These are phyloP conservation scores for Starmerella asiatica DNA, from an alignment of 805 yeast genomes.

Conservation along the genomic window DNA sequence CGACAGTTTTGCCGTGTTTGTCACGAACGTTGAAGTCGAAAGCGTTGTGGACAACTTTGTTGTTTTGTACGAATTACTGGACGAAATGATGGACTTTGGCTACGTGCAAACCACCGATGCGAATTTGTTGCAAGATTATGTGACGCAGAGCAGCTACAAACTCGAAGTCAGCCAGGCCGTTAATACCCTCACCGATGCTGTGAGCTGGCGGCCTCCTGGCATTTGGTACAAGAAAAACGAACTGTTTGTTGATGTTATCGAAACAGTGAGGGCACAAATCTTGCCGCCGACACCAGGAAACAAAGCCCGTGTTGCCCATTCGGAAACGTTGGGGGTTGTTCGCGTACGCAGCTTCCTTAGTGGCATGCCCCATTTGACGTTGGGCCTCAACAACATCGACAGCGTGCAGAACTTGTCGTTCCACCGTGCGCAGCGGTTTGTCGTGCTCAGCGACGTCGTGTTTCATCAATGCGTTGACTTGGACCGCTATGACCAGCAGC, in stretches of 20 bases:
- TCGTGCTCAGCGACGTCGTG: conserved; percentile 49
- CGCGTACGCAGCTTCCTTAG: conserved; percentile 62
- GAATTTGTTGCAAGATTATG: conserved; percentile 63
- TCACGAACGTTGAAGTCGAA: conserved; percentile 41
- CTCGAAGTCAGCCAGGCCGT: conserved; percentile 40
- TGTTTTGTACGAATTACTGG: conserved; percentile 66
- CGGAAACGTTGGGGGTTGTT: conserved; percentile 60
- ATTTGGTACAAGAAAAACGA: conserved; percentile 79
- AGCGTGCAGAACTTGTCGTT: conserved; percentile 15
- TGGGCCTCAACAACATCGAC: conserved; percentile 48
- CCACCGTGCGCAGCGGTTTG: conserved; percentile 21
- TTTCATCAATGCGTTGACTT: conserved; percentile 83
- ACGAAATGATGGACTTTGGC: conserved; percentile 83
- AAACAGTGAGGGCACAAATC: conserved; percentile 54
- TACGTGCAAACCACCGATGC: conserved; percentile 74
- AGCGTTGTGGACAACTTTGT: conserved; percentile 57
- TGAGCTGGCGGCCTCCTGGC: conserved; percentile 90
- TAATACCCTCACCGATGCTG: conserved; percentile 60
- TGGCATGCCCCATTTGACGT: conserved; percentile 76
- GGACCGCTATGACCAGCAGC: conserved; percentile 44
- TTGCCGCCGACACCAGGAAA: conserved; percentile 23
- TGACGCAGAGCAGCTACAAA: conserved; percentile 41
- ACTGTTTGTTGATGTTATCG: conserved; percentile 76
- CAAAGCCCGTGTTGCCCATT: conserved; percentile 30
- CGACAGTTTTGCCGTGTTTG: conserved; percentile 35